A percentile compares a stretch with the other conserved stretches of the same genome.
These are phyloP conservation scores for Yamadazyma sp. DNA, from an alignment of 1,139 yeast species.

Conservation along the genomic window DNA sequence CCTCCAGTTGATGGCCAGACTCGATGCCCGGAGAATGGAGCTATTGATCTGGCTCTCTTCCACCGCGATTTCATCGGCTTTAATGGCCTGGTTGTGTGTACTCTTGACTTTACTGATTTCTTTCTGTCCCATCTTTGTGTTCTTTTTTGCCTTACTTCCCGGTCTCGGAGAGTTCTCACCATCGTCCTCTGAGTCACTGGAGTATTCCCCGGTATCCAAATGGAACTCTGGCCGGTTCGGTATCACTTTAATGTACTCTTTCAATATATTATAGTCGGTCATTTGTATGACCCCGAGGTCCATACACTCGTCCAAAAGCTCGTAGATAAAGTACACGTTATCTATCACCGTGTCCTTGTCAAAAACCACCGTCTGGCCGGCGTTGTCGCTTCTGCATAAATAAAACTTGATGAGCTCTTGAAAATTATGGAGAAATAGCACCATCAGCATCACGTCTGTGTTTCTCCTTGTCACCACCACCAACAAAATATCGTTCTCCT, in stretches of 20 bases:
- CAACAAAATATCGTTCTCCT: slow-evolving; percentile 30
- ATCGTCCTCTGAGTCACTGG: slow-evolving; percentile 7
- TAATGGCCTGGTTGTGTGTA: slow-evolving; percentile 42
- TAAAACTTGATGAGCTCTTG: slow-evolving; percentile 32
- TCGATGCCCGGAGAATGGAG: slow-evolving; percentile 49
- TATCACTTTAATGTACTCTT: slow-evolving; percentile 45
- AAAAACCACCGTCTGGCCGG: slow-evolving; percentile 7
- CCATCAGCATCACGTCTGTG: slow-evolving; percentile 42
- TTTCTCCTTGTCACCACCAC: slow-evolving; percentile 35
- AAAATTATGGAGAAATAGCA: slow-evolving; percentile 36
- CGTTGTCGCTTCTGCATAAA: slow-evolving; percentile 19
- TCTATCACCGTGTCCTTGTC: slow-evolving; percentile 39
- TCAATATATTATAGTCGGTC: slow-evolving; percentile 44
- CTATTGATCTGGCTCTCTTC: slow-evolving; percentile 49
- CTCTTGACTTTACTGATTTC: slow-evolving; percentile 28
- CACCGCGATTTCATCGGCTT: slow-evolving; percentile 29
- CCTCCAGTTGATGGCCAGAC: slow-evolving; percentile 47
- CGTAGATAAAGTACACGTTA: slow-evolving; percentile 40
- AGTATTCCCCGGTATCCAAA: slow-evolving; percentile 11
- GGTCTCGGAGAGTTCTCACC: slow-evolving; percentile 7
- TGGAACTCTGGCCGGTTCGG: slow-evolving; percentile 29
- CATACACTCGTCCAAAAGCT: slow-evolving; percentile 46
- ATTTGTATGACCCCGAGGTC: slow-evolving; percentile 45
- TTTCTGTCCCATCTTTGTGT: slow-evolving; percentile 13
- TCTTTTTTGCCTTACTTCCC: slow-evolving; percentile 3